Evolutionary conservation across 371 early-diverging fungal species (phyloP), one percentile per base, ranked within the genome.

Genomic region (Syncephalastrum racemosum): DNA sequence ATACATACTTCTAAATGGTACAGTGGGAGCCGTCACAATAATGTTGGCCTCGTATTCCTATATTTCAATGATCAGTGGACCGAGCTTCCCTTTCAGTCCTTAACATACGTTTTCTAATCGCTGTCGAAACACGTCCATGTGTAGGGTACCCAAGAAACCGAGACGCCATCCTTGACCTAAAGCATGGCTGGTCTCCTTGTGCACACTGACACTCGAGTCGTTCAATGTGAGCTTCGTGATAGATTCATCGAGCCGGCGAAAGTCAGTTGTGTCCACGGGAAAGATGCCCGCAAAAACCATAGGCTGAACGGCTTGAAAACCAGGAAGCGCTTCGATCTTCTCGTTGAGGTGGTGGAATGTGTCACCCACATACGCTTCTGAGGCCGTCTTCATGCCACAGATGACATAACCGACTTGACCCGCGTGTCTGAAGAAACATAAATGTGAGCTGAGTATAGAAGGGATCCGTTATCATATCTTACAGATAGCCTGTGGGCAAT

Each of bases 101-200:
- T 15, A 10, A 50, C 46, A 41, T 75, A 87, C 87, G 69, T 96
- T 90, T 63, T 97, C 96, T 42, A 98, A 69, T 23, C 99, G 79
- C 62, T 97, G 95, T 23, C 91, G 77, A 64, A 98, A 97, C 15
- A 98, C 98, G 66, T 98, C 99, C 97, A 97, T 93, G 55, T 97
- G 98, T 27, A 98, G 64, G 0, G 94, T 96, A 4, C 98, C 99
- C 59, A 97, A 63, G 58, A 98, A 98, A 1, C 99, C 99, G 18
- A 98, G 78, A 19, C 99, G 85, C 88, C 94, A 98, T 2, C 99
- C 99, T 75, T 95, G 97, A 1, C 99, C 99, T 15, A 98, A 61
- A 14, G 96, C 92, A 46, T 74, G 78, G 64, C 88, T 86, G 6
- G 94, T 95, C 62, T 97, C 98, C 60, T 90, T 89, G 51, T 90